A percentile compares a stretch with the other conserved stretches of the same genome.
These are phyloP conservation scores for Proliferodiscus dingleyae DNA, from an alignment of 2,329 filamentous ascomycete genomes.

Conservation along the genomic window DNA sequence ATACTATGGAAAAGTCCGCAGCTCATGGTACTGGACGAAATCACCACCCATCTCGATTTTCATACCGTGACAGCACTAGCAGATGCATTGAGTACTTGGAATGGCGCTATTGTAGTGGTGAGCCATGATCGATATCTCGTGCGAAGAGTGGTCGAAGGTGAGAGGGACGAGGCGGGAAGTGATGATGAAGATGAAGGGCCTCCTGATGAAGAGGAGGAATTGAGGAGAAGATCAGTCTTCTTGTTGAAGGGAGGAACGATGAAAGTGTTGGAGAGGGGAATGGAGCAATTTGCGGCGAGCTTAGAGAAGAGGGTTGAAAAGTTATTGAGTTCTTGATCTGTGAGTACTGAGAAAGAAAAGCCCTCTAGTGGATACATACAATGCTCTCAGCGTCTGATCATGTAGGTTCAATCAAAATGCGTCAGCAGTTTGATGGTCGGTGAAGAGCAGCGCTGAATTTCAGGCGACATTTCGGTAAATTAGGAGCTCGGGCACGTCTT, in stretches of 20 bases:
- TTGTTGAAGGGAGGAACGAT: constrained; percentile 55
- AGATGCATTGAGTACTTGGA: constrained; percentile 60
- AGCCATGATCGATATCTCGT: constrained; percentile 82
- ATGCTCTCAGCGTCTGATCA: too few species aligned
- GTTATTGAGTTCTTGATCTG: constrained; percentile 31
- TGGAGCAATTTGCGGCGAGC: constrained; percentile 59
- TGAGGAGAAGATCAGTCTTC: constrained; percentile 52
- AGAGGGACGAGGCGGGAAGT: constrained; percentile 37
- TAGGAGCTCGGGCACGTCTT: too few species aligned
- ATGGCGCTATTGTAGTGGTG: constrained; percentile 71
- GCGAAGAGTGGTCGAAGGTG: constrained; percentile 64
- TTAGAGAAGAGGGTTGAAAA: constrained; percentile 55
- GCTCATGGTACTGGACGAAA: too few species aligned
- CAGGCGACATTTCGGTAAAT: too few species aligned
- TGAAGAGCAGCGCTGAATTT: too few species aligned
- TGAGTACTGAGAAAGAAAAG: too few species aligned
- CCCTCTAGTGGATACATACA: too few species aligned
- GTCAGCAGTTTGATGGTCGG: too few species aligned
- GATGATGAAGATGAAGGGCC: constrained; percentile 41
- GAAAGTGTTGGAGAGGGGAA: constrained; percentile 51
- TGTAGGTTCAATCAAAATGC: too few species aligned
- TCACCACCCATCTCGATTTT: too few species aligned
- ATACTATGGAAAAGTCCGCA: too few species aligned
- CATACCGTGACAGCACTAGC: constrained; percentile 72
- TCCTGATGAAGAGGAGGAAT: constrained; percentile 42